Conservation (phyloP, 169 alveolate species). For the Cryptosporidium canis region DNA sequence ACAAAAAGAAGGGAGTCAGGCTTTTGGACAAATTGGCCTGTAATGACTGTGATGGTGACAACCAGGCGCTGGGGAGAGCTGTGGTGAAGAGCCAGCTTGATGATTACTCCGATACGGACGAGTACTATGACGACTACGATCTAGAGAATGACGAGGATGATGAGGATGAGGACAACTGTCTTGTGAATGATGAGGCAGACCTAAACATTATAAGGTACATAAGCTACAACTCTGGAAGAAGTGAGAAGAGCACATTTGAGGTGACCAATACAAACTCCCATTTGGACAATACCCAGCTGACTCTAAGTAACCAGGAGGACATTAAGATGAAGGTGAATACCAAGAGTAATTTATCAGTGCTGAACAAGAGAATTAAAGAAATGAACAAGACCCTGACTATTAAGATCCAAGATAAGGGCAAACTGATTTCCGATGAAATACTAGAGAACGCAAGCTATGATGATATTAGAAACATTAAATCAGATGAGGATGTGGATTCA, state of each 20-base stretch:
- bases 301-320: slow-evolving; percentile 1
- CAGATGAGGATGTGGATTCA: neutral
- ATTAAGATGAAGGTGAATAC: neutral
- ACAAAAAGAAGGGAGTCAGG: neutral
- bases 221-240: slow-evolving; percentile 6
- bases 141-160: slow-evolving; percentile 32
- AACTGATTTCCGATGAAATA: slow-evolving; percentile 10
- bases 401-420: neutral
- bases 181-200: slow-evolving; percentile 40
- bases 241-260: slow-evolving; percentile 37
- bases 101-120: slow-evolving; percentile 15
- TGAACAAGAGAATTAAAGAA: slow-evolving; percentile 11
- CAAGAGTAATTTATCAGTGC: neutral
- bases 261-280: slow-evolving; percentile 33
- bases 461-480: neutral
- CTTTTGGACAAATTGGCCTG: neutral
- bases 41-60: neutral
- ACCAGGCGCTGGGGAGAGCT: neutral
- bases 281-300: slow-evolving; percentile 33
- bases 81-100: neutral
- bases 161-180: slow-evolving; percentile 41
- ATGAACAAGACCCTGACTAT: neutral
- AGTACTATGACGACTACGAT: slow-evolving; percentile 7
- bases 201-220: neutral
- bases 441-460: slow-evolving; percentile 9